A percentile compares a stretch with the other conserved stretches of the same genome.
These are phyloP conservation scores for Fonsecaea nubica DNA, from an alignment of 2,329 filamentous ascomycete species.

Conservation along the genomic window DNA sequence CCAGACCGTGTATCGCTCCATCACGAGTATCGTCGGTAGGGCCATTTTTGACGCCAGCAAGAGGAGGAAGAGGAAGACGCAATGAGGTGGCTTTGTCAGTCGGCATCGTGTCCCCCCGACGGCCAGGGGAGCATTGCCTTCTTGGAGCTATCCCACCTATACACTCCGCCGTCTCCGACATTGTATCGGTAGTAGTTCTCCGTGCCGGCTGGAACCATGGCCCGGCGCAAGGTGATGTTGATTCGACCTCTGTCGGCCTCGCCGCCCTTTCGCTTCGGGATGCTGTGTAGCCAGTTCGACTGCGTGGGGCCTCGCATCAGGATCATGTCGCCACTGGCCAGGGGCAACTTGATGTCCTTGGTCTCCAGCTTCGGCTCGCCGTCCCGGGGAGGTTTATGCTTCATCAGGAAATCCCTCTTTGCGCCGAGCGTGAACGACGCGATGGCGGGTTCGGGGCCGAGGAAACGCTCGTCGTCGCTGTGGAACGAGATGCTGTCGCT, in stretches of 20 bases:
- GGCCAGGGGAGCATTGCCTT: conserved; percentile 58
- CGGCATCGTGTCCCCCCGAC: neutral
- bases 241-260: conserved; percentile 68
- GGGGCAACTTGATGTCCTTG: conserved; percentile 57
- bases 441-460: conserved; percentile 72
- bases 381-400: conserved; percentile 68
- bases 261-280: conserved; percentile 72
- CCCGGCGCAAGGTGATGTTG: conserved; percentile 79
- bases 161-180: conserved; percentile 72
- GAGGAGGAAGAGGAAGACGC: conserved; percentile 22
- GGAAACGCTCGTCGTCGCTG: conserved; percentile 79
- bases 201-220: conserved; percentile 73
- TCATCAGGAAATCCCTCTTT: conserved; percentile 76
- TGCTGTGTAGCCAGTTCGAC: conserved; percentile 76
- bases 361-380: conserved; percentile 44
- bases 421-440: conserved; percentile 77
- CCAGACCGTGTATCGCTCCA: conserved; percentile 54
- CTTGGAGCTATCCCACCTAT: conserved; percentile 67
- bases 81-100: conserved; percentile 11
- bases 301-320: conserved; percentile 80
- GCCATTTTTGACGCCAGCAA: conserved; percentile 27
- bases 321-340: conserved; percentile 77
- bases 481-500: conserved; percentile 80
- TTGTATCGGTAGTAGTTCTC: conserved; percentile 88
- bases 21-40: conserved; percentile 29